phyloP scores from a whole-genome alignment of 2,329 filamentous ascomycete species.

The Penicillium sp. region DNA sequence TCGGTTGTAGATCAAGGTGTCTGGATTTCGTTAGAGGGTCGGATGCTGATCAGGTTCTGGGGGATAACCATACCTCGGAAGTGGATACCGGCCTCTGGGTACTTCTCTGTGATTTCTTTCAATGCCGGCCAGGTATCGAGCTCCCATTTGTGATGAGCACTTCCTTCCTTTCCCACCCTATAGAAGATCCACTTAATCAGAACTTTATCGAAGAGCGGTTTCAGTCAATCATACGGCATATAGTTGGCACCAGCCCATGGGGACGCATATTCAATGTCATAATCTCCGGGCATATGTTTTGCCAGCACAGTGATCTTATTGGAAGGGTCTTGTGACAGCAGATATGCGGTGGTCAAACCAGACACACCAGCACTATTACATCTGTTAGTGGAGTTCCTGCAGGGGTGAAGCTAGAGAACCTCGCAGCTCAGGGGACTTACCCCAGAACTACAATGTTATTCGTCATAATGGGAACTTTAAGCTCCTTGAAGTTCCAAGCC shows the following conservation, averaged over 20 bases:
- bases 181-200: neutral
- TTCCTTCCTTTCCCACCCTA: slow-evolving; percentile 43
- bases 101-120: slow-evolving; percentile 59
- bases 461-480: slow-evolving; percentile 27
- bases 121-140: slow-evolving; percentile 64
- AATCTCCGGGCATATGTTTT: slow-evolving; percentile 92
- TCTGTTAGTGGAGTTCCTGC: slow-evolving; percentile 7
- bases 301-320: slow-evolving; percentile 70
- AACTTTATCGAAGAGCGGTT: slow-evolving; percentile 1
- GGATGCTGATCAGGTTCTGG: neutral
- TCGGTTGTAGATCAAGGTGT: slow-evolving; percentile 58
- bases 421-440: slow-evolving; percentile 25
- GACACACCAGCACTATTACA: slow-evolving; percentile 61
- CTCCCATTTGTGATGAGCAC: slow-evolving; percentile 55
- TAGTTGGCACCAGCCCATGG: slow-evolving; percentile 86
- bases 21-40: slow-evolving; percentile 29
- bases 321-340: slow-evolving; percentile 56
- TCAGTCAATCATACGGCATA: slow-evolving; percentile 58
- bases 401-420: neutral
- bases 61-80: slow-evolving; percentile 59
- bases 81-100: slow-evolving; percentile 77
- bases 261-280: slow-evolving; percentile 85
- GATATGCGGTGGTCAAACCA: slow-evolving; percentile 64
- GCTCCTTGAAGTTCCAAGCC: neutral
- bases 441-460: slow-evolving; percentile 44